Evolutionary conservation across 257 asterid genomes (phyloP), one percentile per base, ranked within the genome.

Genomic region (Rauvolfia tetraphylla): DNA sequence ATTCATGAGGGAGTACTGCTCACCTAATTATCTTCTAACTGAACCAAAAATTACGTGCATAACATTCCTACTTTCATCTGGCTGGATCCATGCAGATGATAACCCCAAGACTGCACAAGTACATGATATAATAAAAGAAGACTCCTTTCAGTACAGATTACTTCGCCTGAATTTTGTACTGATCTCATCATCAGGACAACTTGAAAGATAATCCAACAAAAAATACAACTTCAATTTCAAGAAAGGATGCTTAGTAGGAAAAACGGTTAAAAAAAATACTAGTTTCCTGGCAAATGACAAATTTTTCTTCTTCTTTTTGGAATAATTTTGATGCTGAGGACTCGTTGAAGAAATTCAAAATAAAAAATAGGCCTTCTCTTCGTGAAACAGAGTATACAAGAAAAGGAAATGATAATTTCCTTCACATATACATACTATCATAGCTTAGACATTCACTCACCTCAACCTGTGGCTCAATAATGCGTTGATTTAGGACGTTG

Each of bases 381-480:
- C n/a, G n/a, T n/a, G n/a, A n/a, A n/a, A n/a, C n/a, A n/a, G n/a
- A n/a, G n/a, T n/a, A n/a, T n/a, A n/a, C n/a, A 68, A 7, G 7
- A 23, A 25, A 39, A 68, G 42, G n/a, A 34, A 68, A 10, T 68
- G 36, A 27, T 42, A 46, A 9, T 27, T 39, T 41, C 34, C 54
- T 68, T 4, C 0, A n/a, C 34, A 27, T 15, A 41, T 20, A 44
- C 53, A 14, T 56, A 25, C 29, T 5, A 15, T 39, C 46, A 23
- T 59, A 29, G 15, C 25, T 18, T 2, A 77, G 49, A 75, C 57
- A 33, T 9, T 71, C 46, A 34, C 84, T 72, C 71, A 88, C 98
- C 89, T 85, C 82, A n/a, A 70, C 68, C 74, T 92, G 89, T n/a
- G 95, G 90, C 76, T 83, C 75, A 25, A 89, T 93, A 78, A 80